Evolutionary conservation across 2,329 filamentous ascomycete species (phyloP).

Genomic region (Colletotrichum sojae): DNA sequence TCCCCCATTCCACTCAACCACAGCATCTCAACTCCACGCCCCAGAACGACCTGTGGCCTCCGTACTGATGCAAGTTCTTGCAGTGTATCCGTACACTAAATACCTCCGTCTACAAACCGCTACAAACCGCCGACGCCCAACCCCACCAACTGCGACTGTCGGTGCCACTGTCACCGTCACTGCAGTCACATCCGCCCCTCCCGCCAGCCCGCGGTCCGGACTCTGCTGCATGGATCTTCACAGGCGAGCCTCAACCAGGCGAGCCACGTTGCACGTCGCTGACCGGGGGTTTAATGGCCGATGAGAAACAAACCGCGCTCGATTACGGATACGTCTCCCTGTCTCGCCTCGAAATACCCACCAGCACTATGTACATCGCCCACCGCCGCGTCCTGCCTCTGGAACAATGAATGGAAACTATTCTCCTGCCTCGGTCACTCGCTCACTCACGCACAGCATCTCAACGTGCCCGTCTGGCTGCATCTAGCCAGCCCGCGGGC

Average conservation of each 20-base stretch:
- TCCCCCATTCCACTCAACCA: not conserved
- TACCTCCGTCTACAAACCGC: slow-evolving; percentile 10
- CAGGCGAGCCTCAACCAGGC: slow-evolving; percentile 41
- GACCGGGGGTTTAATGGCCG: slow-evolving; percentile 38
- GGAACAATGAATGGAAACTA: slow-evolving; percentile 10
- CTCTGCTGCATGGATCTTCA: slow-evolving; percentile 39
- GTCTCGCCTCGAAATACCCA: slow-evolving; percentile 13
- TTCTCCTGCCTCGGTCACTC: not conserved
- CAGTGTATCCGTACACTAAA: not conserved
- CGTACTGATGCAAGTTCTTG: not conserved
- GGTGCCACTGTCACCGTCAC: slow-evolving; percentile 33
- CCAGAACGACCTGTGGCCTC: not conserved
- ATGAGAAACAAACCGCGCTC: slow-evolving; percentile 32
- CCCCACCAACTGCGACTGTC: slow-evolving; percentile 29
- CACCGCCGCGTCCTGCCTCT: slow-evolving; percentile 6
- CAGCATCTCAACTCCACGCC: not conserved
- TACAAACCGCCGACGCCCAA: slow-evolving; percentile 21
- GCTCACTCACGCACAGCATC: slow-evolving; percentile 1
- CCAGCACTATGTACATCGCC: slow-evolving; percentile 6
- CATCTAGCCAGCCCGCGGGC: slow-evolving; percentile 27
- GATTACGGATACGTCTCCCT: not conserved
- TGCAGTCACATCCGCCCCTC: slow-evolving; percentile 38
- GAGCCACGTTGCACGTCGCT: slow-evolving; percentile 44
- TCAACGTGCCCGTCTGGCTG: slow-evolving; percentile 10
- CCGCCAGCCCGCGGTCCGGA: slow-evolving; percentile 40